Evolutionary conservation across 2,329 filamentous ascomycete genomes (phyloP).

Genomic region (Calonectria hongkongensis): DNA sequence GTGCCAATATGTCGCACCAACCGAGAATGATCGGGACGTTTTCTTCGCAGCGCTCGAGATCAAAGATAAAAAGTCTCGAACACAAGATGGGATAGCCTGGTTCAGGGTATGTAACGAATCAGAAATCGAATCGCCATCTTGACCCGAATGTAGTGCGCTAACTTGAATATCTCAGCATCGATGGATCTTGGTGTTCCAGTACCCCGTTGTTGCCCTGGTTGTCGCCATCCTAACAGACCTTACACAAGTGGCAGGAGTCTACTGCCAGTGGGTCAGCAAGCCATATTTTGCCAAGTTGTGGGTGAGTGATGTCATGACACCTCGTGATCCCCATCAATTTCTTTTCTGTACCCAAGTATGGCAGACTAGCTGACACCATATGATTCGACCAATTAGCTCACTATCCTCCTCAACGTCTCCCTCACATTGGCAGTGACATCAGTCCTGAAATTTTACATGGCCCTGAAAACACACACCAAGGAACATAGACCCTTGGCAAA

Average conservation of each 20-base stretch:
- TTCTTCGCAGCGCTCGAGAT: conserved; percentile 49
- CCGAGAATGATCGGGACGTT: conserved; percentile 44
- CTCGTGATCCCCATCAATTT: too few relatives aligned
- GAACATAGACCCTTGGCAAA: conserved; percentile 48
- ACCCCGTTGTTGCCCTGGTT: conserved; percentile 42
- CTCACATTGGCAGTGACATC: conserved; percentile 41
- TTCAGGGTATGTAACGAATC: conserved; percentile 39
- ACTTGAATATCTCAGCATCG: conserved; percentile 40
- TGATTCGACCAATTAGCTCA: neutral
- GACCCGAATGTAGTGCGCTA: neutral
- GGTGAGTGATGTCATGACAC: neutral
- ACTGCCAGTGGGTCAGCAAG: conserved; percentile 42
- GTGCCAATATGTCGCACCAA: conserved; percentile 49
- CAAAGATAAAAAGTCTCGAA: conserved; percentile 29
- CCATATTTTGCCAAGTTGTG: conserved; percentile 46
- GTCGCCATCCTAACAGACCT: conserved; percentile 43
- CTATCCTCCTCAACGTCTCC: conserved; percentile 31
- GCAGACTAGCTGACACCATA: neutral
- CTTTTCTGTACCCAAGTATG: conserved; percentile 30
- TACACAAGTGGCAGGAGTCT: conserved; percentile 44
- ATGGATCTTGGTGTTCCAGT: conserved; percentile 52
- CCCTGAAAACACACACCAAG: conserved; percentile 12
- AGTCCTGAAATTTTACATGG: conserved; percentile 42
- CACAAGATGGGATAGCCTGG: conserved; percentile 43
- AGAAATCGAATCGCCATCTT: too few relatives aligned